Evolutionary conservation across 2,329 filamentous ascomycete genomes (phyloP).

Genomic region (Fusarium dimerum): DNA sequence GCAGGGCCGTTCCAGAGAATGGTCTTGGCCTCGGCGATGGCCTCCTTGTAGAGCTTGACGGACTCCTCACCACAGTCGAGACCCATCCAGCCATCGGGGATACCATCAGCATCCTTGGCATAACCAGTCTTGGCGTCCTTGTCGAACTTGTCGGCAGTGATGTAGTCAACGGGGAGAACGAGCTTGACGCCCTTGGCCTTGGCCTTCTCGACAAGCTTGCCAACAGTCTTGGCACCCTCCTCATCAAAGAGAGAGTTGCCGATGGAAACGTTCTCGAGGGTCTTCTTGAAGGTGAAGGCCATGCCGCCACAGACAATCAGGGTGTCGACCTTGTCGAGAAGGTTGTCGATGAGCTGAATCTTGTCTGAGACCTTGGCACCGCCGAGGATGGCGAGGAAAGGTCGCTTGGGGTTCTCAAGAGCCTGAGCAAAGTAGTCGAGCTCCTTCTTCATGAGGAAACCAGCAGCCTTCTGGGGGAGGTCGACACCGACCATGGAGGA

Average conservation of each 20-base stretch:
- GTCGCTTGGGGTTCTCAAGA: constrained; percentile 87
- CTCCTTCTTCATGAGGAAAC: constrained; percentile 99
- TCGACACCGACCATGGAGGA: constrained; percentile 98
- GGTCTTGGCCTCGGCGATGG: constrained; percentile 86
- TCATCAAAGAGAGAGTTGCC: constrained; percentile 92
- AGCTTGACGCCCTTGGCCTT: constrained; percentile 96
- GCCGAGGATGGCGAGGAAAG: constrained; percentile 97
- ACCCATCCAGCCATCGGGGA: constrained; percentile 97
- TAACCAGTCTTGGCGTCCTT: constrained; percentile 78
- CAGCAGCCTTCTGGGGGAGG: constrained; percentile 93
- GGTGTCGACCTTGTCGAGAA: constrained; percentile 96
- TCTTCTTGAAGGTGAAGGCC: constrained; percentile 99
- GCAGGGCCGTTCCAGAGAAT: constrained; percentile 99
- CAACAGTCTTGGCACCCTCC: constrained; percentile 88
- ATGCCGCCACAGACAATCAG: constrained; percentile 96
- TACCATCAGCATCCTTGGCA: constrained; percentile 84
- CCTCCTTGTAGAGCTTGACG: constrained; percentile 81
- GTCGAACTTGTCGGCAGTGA: constrained; percentile 94
- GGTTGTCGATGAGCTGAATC: constrained; percentile 99
- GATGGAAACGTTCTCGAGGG: constrained; percentile 86
- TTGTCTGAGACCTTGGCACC: constrained; percentile 99
- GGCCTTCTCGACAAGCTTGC: constrained; percentile 87
- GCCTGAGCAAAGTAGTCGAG: constrained; percentile 99
- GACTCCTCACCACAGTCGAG: constrained; percentile 92
- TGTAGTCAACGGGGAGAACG: constrained; percentile 90